Evolutionary conservation across 495 filamentous ascomycete genomes (phyloP).

Genomic region (Astrocystis sublimbata): DNA sequence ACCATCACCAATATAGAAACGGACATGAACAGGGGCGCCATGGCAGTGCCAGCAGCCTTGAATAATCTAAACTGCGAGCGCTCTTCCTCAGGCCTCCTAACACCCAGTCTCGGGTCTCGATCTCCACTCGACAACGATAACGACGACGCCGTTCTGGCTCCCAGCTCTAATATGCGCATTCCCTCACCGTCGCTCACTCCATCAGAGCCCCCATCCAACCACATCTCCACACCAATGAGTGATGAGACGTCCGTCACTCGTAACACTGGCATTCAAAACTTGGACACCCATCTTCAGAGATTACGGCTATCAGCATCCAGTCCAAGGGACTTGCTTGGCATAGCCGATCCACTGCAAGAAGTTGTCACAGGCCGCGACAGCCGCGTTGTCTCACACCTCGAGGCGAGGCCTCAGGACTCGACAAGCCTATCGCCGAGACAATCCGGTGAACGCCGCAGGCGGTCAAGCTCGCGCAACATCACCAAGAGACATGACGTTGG

Average conservation of each 20-base stretch:
- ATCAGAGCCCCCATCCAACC: not conserved
- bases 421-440: not conserved
- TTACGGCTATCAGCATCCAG: not conserved
- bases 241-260: not conserved
- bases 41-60: too few species aligned
- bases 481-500: constrained; percentile 24
- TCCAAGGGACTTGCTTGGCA: not conserved
- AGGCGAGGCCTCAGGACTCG: not conserved
- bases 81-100: too few species aligned
- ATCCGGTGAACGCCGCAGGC: not conserved
- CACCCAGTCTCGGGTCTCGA: too few species aligned
- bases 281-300: not conserved
- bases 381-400: not conserved
- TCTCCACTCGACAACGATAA: too few species aligned
- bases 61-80: too few species aligned
- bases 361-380: not conserved
- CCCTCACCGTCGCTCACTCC: not conserved
- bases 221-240: not conserved
- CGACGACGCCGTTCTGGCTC: too few species aligned
- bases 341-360: not conserved
- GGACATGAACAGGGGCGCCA: too few species aligned
- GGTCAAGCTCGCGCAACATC: not conserved
- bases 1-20: too few species aligned
- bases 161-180: not conserved
- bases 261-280: not conserved